These are phyloP conservation scores for Stipa capillata DNA, from an alignment of 176 grass and related monocot genomes.

Conservation along the genomic window DNA sequence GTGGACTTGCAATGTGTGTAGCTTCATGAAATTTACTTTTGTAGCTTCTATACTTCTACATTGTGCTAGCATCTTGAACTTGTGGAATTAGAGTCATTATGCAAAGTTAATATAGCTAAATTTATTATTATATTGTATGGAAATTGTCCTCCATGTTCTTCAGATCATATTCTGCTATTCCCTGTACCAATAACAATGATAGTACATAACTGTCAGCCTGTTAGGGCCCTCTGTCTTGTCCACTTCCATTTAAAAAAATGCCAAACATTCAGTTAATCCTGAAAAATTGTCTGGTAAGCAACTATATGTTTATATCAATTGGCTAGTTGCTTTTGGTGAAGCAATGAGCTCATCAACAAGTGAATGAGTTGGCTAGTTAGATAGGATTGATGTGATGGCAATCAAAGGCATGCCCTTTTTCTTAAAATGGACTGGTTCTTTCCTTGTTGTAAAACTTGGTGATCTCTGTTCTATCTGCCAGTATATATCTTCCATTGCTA, in stretches of 20 bases:
- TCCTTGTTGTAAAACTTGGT: neutral
- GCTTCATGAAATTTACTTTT: no score
- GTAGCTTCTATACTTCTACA: neutral
- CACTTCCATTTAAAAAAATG: no score
- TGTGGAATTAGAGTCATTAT: neutral
- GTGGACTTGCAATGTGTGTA: no score
- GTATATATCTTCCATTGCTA: neutral
- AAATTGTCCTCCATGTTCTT: neutral
- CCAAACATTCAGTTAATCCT: no score
- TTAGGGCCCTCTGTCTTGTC: no score
- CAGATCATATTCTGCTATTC: neutral
- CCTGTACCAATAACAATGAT: neutral
- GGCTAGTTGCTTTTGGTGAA: no score
- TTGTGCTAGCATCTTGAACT: neutral
- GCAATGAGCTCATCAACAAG: no score
- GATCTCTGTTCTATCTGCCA: neutral
- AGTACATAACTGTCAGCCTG: no score
- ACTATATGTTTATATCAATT: no score
- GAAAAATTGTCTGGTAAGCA: no score
- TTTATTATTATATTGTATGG: neutral
- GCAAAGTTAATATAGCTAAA: neutral
- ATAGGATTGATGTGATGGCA: neutral
- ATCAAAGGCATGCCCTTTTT: neutral
- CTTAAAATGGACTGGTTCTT: neutral
- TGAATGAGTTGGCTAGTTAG: neutral